These are phyloP conservation scores for Cylindrotheca fusiformis DNA, from an alignment of 108 stramenopile genomes.

Conservation along the genomic window DNA sequence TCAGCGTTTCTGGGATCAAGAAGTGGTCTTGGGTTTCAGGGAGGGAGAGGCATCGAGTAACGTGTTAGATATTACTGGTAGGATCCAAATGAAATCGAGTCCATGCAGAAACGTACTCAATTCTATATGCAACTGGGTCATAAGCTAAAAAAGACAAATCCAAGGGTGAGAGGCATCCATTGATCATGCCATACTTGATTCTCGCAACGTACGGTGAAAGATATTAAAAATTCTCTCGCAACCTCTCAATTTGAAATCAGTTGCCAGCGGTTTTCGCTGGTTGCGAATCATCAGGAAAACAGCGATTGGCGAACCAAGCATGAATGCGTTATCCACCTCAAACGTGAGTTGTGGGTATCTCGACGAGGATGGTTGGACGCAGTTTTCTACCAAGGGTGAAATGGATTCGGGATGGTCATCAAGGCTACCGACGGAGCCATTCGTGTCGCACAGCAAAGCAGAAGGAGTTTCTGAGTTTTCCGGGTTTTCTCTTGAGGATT, in stretches of 20 bases:
- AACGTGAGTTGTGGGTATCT: slow-evolving; percentile 67
- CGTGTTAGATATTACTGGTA: too few species aligned
- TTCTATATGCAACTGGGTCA: slow-evolving; percentile 77
- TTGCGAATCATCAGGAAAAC: slow-evolving; percentile 77
- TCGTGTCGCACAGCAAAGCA: not conserved
- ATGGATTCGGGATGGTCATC: not conserved
- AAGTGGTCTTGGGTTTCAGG: slow-evolving; percentile 55
- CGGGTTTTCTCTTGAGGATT: not conserved
- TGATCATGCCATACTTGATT: not conserved
- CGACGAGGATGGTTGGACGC: not conserved
- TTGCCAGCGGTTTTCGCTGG: slow-evolving; percentile 37
- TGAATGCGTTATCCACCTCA: slow-evolving; percentile 48
- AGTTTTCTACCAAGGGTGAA: not conserved
- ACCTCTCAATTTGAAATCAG: slow-evolving; percentile 45
- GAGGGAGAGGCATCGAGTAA: too few species aligned
- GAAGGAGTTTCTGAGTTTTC: not conserved
- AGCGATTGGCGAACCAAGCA: slow-evolving; percentile 64
- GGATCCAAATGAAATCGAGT: too few species aligned
- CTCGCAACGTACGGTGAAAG: slow-evolving; percentile 64
- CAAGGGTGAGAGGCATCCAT: too few species aligned
- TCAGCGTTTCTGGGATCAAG: slow-evolving; percentile 42
- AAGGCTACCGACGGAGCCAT: not conserved
- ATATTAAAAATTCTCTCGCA: slow-evolving; percentile 70
- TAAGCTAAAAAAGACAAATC: slow-evolving; percentile 4
- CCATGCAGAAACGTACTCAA: slow-evolving; percentile 45